phyloP scores from a whole-genome alignment of 1,284 basidiomycete species.

The Cronartium quercuum region DNA sequence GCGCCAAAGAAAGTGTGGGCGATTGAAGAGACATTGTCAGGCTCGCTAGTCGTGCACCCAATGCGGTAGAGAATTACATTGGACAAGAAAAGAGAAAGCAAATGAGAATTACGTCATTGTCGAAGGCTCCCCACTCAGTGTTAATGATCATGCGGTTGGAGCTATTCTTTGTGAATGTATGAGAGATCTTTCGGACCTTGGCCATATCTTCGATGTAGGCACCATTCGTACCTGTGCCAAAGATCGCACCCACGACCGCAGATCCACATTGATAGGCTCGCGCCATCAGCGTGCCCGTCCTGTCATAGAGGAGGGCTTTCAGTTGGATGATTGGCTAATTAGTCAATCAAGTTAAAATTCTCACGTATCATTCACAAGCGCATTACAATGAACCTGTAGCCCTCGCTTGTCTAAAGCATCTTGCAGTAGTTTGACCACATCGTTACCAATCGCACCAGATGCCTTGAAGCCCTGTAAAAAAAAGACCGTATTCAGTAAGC shows the following conservation, averaged over 20 bases:
- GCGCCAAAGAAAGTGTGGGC: neutral
- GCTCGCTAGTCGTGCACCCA: neutral
- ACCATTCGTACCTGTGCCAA: conserved; percentile 96
- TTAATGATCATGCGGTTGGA: conserved; percentile 80
- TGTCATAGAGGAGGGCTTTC: conserved; percentile 54
- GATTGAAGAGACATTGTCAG: neutral
- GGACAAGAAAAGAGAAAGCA: neutral
- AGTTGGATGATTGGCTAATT: neutral
- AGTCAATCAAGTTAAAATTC: conserved; percentile 46
- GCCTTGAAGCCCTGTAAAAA: conserved; percentile 64
- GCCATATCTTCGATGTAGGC: conserved; percentile 84
- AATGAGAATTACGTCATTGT: conserved; percentile 65
- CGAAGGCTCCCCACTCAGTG: conserved; percentile 95
- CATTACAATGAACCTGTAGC: conserved; percentile 85
- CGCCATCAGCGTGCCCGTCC: conserved; percentile 87
- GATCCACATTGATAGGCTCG: conserved; percentile 84
- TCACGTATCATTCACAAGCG: conserved; percentile 86
- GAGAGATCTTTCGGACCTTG: conserved; percentile 73
- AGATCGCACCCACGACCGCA: conserved; percentile 83
- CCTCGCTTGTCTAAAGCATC: conserved; percentile 89
- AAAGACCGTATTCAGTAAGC: too few species aligned
- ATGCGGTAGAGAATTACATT: conserved; percentile 6
- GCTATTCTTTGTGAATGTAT: conserved; percentile 53
- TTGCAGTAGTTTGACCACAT: conserved; percentile 85
- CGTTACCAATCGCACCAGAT: conserved; percentile 82